Conservation (phyloP, 1,284 basidiomycete genomes). For the Ceratobasidium sp. region DNA sequence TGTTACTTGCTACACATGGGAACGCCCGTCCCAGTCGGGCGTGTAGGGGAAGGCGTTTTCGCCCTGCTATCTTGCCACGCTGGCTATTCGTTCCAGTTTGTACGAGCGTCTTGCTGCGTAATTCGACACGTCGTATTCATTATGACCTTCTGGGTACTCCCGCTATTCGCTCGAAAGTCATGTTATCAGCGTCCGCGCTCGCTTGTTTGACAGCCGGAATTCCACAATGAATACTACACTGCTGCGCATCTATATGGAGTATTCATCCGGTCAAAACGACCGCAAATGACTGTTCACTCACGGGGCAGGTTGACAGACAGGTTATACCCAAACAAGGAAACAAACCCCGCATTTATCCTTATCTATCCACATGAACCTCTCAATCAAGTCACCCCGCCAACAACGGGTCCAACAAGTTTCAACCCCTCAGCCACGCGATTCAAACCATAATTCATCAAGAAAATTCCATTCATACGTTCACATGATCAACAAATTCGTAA, state of each 20-base stretch:
- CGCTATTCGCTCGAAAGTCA: neutral
- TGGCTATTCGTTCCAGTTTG: neutral
- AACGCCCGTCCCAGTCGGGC: neutral
- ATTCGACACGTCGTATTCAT: neutral
- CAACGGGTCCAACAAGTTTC: neutral
- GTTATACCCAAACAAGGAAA: neutral
- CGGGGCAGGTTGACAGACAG: neutral
- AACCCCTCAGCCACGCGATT: neutral
- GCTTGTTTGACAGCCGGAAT: neutral
- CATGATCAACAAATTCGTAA: slow-evolving; percentile 5
- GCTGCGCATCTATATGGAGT: neutral
- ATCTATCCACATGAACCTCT: neutral
- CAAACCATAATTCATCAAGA: neutral
- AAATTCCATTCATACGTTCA: slow-evolving; percentile 12
- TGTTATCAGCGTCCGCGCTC: neutral
- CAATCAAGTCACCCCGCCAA: neutral
- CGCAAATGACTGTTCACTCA: neutral
- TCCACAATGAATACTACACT: neutral
- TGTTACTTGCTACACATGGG: neutral
- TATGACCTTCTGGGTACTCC: neutral
- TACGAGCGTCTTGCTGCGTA: neutral
- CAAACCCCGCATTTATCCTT: neutral
- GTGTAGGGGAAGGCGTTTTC: neutral
- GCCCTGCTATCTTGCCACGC: slow-evolving; percentile 9
- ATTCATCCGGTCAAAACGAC: neutral